A percentile compares a stretch with the other conserved stretches of the same genome.
Evolutionary conservation across 805 yeast genomes (phyloP).

Genomic region (Vanderwaltozyma yarrowii): DNA sequence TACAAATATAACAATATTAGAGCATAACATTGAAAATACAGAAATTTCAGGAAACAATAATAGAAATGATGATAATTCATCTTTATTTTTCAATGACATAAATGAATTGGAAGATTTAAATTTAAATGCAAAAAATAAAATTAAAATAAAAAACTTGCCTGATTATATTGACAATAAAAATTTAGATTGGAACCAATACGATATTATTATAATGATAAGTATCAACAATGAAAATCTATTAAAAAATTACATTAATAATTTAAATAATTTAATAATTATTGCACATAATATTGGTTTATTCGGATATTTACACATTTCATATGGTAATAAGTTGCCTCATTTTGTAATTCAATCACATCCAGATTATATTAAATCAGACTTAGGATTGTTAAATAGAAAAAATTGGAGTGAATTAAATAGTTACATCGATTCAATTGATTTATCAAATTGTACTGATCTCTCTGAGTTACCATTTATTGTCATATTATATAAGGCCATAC

Average conservation of each 20-base stretch:
- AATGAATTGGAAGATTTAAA: background rate
- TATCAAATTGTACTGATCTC: constrained; percentile 32
- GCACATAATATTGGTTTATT: constrained; percentile 53
- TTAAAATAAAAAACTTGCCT: background rate
- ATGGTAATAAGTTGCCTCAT: constrained; percentile 36
- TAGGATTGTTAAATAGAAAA: constrained; percentile 41
- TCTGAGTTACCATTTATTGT: constrained; percentile 65
- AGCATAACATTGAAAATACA: background rate
- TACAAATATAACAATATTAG: background rate
- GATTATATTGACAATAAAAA: background rate
- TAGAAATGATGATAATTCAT: background rate
- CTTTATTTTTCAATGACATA: background rate
- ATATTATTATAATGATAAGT: constrained; percentile 1
- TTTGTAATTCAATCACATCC: constrained; percentile 73
- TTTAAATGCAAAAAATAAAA: background rate
- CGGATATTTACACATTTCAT: constrained; percentile 44
- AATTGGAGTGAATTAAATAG: constrained; percentile 64
- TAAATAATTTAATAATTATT: constrained; percentile 38
- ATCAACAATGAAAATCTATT: background rate
- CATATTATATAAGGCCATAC: constrained; percentile 45
- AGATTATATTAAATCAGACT: constrained; percentile 40
- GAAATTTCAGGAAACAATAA: background rate
- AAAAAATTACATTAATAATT: background rate
- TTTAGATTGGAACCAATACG: background rate
- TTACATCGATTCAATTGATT: constrained; percentile 41